phyloP scores from a whole-genome alignment of 208 protist species.

The Acanthamoeba culbertsoni region DNA sequence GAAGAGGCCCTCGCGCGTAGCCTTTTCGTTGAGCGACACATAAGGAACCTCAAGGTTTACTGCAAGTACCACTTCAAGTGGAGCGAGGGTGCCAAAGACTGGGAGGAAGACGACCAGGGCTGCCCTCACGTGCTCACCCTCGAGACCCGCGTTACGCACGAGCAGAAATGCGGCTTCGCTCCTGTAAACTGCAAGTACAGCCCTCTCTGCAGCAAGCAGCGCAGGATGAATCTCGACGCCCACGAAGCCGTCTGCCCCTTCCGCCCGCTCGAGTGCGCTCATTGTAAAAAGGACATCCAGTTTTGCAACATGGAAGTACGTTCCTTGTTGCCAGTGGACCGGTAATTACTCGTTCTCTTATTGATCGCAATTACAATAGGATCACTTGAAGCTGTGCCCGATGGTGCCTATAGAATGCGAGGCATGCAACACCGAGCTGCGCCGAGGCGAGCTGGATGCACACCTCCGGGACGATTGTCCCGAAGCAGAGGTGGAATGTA shows the following conservation, averaged over 20 bases:
- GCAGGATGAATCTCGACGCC: constrained; percentile 34
- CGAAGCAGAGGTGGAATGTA: neutral
- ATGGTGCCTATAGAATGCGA: constrained; percentile 50
- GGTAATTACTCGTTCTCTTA: neutral
- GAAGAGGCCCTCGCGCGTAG: constrained; percentile 54
- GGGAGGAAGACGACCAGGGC: constrained; percentile 62
- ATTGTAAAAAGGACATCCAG: constrained; percentile 56
- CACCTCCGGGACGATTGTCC: neutral
- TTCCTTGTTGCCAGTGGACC: neutral
- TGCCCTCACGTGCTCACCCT: constrained; percentile 47
- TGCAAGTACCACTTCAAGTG: constrained; percentile 71
- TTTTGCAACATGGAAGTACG: neutral
- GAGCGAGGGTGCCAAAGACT: constrained; percentile 46
- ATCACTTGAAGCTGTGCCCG: constrained; percentile 60
- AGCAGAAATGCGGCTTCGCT: constrained; percentile 56
- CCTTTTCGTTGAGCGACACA: constrained; percentile 65
- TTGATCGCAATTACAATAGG: constrained; percentile 22
- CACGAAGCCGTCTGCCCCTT: constrained; percentile 63
- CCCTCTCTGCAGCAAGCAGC: neutral
- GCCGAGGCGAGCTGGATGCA: neutral
- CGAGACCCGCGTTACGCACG: constrained; percentile 43
- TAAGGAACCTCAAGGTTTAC: constrained; percentile 67
- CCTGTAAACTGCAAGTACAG: constrained; percentile 66
- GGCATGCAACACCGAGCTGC: constrained; percentile 25
- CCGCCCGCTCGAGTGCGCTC: constrained; percentile 52